These are phyloP conservation scores for Fusarium sp. DNA, from an alignment of 2,329 filamentous ascomycete genomes.

Conservation along the genomic window DNA sequence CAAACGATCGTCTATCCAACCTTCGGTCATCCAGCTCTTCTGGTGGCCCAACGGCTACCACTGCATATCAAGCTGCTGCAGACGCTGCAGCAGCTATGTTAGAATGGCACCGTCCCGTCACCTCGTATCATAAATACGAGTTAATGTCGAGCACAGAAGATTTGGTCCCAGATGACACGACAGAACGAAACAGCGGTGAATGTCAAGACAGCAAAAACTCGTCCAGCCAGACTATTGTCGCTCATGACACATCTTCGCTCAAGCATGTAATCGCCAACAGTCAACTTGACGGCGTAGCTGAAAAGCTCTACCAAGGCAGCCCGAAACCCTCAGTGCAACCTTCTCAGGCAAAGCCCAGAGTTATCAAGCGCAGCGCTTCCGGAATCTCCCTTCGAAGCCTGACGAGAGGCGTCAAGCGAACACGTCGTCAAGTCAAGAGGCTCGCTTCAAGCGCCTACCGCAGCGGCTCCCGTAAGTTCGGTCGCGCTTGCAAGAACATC, in stretches of 20 bases:
- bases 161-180: conserved; percentile 17
- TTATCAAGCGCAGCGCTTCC: conserved; percentile 32
- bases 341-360: conserved; percentile 17
- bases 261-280: conserved; percentile 17
- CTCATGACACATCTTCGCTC: background rate
- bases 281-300: conserved; percentile 41
- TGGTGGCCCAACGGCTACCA: conserved; percentile 10
- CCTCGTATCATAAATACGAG: conserved; percentile 41
- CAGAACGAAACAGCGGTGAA: conserved; percentile 19
- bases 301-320: conserved; percentile 29
- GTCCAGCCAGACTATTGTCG: background rate
- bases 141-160: conserved; percentile 43
- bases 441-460: conserved; percentile 44
- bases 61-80: conserved; percentile 5
- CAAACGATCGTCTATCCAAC: conserved; percentile 44
- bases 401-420: conserved; percentile 36
- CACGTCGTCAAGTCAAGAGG: conserved; percentile 37
- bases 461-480: conserved; percentile 41
- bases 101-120: conserved; percentile 39
- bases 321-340: conserved; percentile 18
- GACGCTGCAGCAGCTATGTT: conserved; percentile 43
- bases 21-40: conserved; percentile 44
- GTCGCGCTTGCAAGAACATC: conserved; percentile 40
- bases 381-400: conserved; percentile 27
- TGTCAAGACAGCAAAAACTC: background rate